Percentiles rank a stretch among this genome's conserved stretches.
phyloP scores from a whole-genome alignment of 2,329 filamentous ascomycete species.

The Tolypocladium nubicola region DNA sequence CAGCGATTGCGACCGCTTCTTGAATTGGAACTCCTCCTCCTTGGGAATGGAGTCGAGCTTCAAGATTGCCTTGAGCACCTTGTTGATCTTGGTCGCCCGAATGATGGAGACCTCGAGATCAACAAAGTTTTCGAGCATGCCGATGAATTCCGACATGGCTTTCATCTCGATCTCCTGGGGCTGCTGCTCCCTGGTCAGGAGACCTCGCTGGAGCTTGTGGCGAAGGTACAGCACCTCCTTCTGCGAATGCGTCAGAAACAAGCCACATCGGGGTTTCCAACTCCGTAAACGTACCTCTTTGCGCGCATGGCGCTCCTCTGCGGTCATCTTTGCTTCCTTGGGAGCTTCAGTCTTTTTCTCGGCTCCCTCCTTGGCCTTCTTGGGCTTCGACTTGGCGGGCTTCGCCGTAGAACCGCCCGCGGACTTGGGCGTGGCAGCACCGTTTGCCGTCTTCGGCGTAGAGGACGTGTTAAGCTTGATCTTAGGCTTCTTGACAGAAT shows the following conservation, averaged over 20 bases:
- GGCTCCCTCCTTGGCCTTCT: slow-evolving; percentile 43
- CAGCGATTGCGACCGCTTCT: slow-evolving; percentile 66
- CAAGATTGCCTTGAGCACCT: slow-evolving; percentile 89
- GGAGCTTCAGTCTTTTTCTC: slow-evolving; percentile 45
- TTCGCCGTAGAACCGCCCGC: slow-evolving; percentile 45
- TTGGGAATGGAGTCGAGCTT: slow-evolving; percentile 78
- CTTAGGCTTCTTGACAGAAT: slow-evolving; percentile 58
- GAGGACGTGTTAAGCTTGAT: slow-evolving; percentile 54
- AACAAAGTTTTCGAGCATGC: slow-evolving; percentile 66
- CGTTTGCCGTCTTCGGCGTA: slow-evolving; percentile 61
- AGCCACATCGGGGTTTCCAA: neutral
- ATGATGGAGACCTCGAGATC: slow-evolving; percentile 88
- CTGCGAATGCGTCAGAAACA: slow-evolving; percentile 30
- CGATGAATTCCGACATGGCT: slow-evolving; percentile 64
- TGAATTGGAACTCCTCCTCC: slow-evolving; percentile 85
- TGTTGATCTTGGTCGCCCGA: slow-evolving; percentile 91
- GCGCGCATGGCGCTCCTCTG: slow-evolving; percentile 46
- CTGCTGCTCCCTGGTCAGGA: slow-evolving; percentile 71
- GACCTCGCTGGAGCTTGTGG: slow-evolving; percentile 89
- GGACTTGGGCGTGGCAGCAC: slow-evolving; percentile 43
- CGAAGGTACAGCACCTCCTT: slow-evolving; percentile 84
- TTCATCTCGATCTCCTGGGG: slow-evolving; percentile 83
- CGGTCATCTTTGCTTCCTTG: slow-evolving; percentile 47
- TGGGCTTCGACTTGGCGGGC: slow-evolving; percentile 42
- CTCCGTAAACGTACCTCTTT: slow-evolving; percentile 41